Base-by-base conservation (phyloP, 495 filamentous ascomycete species). In the Haplographium delicatum region DNA sequence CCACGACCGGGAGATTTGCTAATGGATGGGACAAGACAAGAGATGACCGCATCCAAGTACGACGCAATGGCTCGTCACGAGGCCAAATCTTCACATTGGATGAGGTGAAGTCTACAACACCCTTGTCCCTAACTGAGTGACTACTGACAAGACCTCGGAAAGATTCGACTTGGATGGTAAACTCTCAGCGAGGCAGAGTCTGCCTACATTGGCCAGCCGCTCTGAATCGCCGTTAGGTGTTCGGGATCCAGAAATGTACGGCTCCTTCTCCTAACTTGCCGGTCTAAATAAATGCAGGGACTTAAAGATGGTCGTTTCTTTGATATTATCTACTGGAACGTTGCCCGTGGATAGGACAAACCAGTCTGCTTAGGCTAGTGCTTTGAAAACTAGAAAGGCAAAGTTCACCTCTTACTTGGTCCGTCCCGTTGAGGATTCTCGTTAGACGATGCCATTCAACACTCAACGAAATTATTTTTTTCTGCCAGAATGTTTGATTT, bases 41-140 rank as follows among this genome's bases (percentile, higher is more conserved):
- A 59, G 23, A 62, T 62, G 59, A 58, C 59, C 2, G 30, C 22
- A 5, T 56, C 50, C 1, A 62, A 44, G n/a, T 62, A 62, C 41
- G 44, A 62, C 26, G 41, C 52, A n/a, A 59, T 62, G 59, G 56
- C 59, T 11, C 31, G 52, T 4, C 45, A 51, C 2, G 37, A 52
- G 34, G 25, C 31, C 2, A 59, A 51, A 35, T 31, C 24, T 5
- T 43, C 39, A 6, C 40, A 51, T 31, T 56, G 56, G 59, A 50
- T 54, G 44, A 48, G 51, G 50, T 58, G 11, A 46, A 15, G 4
- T 11, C 6, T 19, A 25, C 16, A 10, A 19, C 19, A 11, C 8
- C 22, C n/a, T 38, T n/a, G 15, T 9, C 8, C 1, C 24, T 31
- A 16, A 44, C 13, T 44, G 6, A 3, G 24, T 44, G 22, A 13